Percentiles rank a stretch among this genome's conserved stretches.
Conservation (phyloP, 495 filamentous ascomycete genomes). For the Penicillium psychrofluorescens region DNA sequence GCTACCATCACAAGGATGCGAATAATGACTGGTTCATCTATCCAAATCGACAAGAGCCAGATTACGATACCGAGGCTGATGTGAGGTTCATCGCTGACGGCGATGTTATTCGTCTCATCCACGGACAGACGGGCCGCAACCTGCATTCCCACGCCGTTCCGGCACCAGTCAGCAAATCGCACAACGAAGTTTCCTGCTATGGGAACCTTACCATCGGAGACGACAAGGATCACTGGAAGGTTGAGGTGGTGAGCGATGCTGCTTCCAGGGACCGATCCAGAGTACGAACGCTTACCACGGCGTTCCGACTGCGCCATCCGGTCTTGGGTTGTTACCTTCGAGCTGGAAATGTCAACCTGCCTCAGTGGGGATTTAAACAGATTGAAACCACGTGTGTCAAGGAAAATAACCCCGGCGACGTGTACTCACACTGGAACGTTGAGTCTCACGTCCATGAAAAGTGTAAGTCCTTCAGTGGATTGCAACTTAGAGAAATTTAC, state of each 20-base stretch:
- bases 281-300: conserved; percentile 86
- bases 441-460: conserved; percentile 92
- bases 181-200: conserved; percentile 90
- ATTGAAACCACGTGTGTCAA: conserved; percentile 95
- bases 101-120: conserved; percentile 78
- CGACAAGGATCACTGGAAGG: conserved; percentile 94
- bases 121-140: conserved; percentile 93
- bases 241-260: conserved; percentile 87
- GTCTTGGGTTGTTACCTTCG: conserved; percentile 87
- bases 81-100: conserved; percentile 73
- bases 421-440: conserved; percentile 98
- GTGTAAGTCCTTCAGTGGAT: conserved; percentile 51
- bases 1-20: conserved; percentile 98
- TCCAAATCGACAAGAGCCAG: conserved; percentile 68
- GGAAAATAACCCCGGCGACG: conserved; percentile 83
- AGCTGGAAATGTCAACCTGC: conserved; percentile 92
- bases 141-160: conserved; percentile 86
- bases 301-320: conserved; percentile 82
- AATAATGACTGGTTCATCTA: conserved; percentile 99
- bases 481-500: background rate
- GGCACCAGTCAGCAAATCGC: conserved; percentile 82
- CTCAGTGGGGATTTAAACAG: conserved; percentile 99
- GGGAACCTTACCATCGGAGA: conserved; percentile 96
- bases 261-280: conserved; percentile 77
- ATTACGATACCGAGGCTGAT: conserved; percentile 61